Percentiles rank a stretch among this genome's conserved stretches.
phyloP scores from a whole-genome alignment of 192 early-diverging fungal genomes.

The Rhizophlyctis rosea region DNA sequence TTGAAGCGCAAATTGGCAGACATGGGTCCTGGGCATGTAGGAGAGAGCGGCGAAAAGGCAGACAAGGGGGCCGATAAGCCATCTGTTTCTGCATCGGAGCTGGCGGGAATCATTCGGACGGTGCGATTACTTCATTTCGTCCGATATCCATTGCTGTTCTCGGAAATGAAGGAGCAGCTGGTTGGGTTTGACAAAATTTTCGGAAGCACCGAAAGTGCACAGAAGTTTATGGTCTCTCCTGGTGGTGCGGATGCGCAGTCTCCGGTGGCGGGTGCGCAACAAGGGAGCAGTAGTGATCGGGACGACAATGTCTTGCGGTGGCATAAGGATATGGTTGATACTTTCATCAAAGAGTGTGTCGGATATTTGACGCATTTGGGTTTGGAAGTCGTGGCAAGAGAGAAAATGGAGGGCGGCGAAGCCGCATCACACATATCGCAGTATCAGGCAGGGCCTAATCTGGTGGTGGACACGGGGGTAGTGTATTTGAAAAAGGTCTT shows the following conservation, averaged over 20 bases:
- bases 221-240: not conserved
- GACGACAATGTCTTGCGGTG: slow-evolving; percentile 19
- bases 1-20: slow-evolving; percentile 1
- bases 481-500: slow-evolving; percentile 32
- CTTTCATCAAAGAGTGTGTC: slow-evolving; percentile 34
- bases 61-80: not conserved
- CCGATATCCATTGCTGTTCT: slow-evolving; percentile 47
- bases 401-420: not conserved
- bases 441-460: slow-evolving; percentile 2
- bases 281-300: not conserved
- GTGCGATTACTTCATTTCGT: slow-evolving; percentile 43
- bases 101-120: slow-evolving; percentile 40
- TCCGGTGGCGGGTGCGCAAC: not conserved
- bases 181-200: not conserved
- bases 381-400: slow-evolving; percentile 22
- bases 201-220: not conserved
- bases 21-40: slow-evolving; percentile 1
- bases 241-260: not conserved
- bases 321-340: slow-evolving; percentile 34
- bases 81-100: slow-evolving; percentile 25
- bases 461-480: slow-evolving; percentile 27
- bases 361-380: slow-evolving; percentile 35
- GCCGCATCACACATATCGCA: slow-evolving; percentile 2
- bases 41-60: not conserved
- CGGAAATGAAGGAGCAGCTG: slow-evolving; percentile 32